Conservation (phyloP, 1,139 yeast species). For the Kluyveromyces marxianus region DNA sequence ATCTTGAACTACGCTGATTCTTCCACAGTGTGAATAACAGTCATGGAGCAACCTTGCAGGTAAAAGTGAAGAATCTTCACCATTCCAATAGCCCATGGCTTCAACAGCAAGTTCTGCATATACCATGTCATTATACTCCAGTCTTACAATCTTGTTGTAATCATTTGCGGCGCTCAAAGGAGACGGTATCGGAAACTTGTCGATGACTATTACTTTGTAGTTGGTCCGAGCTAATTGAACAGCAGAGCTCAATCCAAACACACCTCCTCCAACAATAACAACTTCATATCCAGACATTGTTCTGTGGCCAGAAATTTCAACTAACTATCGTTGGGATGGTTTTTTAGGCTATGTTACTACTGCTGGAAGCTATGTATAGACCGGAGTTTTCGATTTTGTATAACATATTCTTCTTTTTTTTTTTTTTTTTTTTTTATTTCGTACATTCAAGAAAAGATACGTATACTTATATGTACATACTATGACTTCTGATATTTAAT, state of each 20-base stretch:
- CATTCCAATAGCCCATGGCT: conserved; percentile 36
- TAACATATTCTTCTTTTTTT: too few species aligned
- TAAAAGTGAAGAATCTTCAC: conserved; percentile 14
- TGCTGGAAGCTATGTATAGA: too few species aligned
- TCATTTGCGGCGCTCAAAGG: conserved; percentile 45
- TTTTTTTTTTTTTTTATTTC: too few species aligned
- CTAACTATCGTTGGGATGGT: background rate
- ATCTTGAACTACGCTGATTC: conserved; percentile 8
- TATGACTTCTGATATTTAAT: too few species aligned
- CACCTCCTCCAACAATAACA: conserved; percentile 28
- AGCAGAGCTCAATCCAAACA: conserved; percentile 36
- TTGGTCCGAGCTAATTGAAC: conserved; percentile 28
- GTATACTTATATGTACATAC: too few species aligned
- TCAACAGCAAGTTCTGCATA: conserved; percentile 38
- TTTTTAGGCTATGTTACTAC: too few species aligned
- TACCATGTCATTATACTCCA: conserved; percentile 35
- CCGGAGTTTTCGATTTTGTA: too few species aligned
- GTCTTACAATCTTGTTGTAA: conserved; percentile 41
- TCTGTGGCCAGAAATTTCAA: background rate
- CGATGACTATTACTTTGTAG: conserved; percentile 32
- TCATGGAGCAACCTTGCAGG: conserved; percentile 6
- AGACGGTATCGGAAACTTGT: conserved; percentile 39
- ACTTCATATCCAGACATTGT: conserved; percentile 6
- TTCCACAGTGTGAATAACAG: conserved; percentile 9
- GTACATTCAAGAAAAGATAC: too few species aligned